phyloP scores from a whole-genome alignment of 78 protist genomes.

The Protostelium mycophagum region DNA sequence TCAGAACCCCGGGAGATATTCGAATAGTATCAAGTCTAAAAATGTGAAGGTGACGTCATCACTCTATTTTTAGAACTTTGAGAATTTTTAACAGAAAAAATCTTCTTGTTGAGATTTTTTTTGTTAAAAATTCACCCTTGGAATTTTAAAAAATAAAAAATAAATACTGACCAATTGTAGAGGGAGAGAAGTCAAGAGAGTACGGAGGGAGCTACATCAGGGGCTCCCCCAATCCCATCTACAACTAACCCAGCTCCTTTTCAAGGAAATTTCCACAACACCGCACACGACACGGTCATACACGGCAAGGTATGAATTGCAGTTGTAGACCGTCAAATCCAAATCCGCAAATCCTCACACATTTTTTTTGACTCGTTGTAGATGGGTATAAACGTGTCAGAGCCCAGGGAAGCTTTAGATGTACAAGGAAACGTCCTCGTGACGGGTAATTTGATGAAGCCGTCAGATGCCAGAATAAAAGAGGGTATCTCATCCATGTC shows the following conservation, averaged over 20 bases:
- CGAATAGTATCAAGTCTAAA: conserved; percentile 39
- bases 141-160: too few species aligned
- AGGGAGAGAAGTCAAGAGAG: too few species aligned
- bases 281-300: background rate
- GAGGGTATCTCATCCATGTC: conserved; percentile 21
- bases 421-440: conserved; percentile 52
- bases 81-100: too few species aligned
- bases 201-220: too few species aligned
- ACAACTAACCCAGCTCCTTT: too few species aligned
- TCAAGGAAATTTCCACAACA: too few species aligned
- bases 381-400: conserved; percentile 50
- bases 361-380: background rate
- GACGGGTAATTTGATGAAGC: conserved; percentile 34
- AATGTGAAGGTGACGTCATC: too few species aligned
- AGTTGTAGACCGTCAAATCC: background rate
- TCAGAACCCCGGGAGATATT: conserved; percentile 57
- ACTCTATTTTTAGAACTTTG: too few species aligned
- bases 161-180: too few species aligned
- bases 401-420: conserved; percentile 55
- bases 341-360: background rate
- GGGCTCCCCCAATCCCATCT: too few species aligned
- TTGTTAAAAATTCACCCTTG: too few species aligned
- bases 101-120: too few species aligned
- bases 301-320: background rate
- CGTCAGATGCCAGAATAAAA: conserved; percentile 57